Base-by-base conservation (phyloP, 2,329 filamentous ascomycete species). In the Pseudopyrenochaeta lycopersici region DNA sequence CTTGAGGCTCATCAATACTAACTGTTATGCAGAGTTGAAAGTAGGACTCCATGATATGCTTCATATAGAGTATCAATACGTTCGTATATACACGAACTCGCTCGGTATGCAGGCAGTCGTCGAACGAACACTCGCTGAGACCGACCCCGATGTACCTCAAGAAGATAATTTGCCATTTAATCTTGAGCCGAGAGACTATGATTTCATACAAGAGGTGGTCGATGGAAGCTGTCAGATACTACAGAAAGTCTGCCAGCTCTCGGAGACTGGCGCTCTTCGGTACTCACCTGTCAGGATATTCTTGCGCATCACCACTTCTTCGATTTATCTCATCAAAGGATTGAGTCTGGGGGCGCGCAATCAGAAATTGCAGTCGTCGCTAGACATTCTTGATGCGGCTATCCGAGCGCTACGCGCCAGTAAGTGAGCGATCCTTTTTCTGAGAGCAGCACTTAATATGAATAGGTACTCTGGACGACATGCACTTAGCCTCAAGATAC, bases 31-130 rank as follows among this genome's bases (percentile, higher is more conserved):
- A 75, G 72, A 74, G 30, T 66, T 76, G 21, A 72, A 73, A 43
- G 67, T 70, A 5, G 71, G 71, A 1, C 57, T 82, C 11, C 79
- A 79, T 46, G 79, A 82, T 36, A 80, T 81, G 55, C 72, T 85
- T 0, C 79, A 79, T 12, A 84, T 85, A 14, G 83, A 85, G 53
- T 85, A 78, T 41, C 74, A 79, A 29, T 78, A 78, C 42, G 71
- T 78, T 1, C 65, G 76, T 1, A 75, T 78, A 14, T 80, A 78
- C 47, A 77, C 76, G 33, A 80, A 80, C 41, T 79, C 77, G 0
- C 76, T 85, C 5, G 82, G 82, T 2, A 82, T 85, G 70, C 83
- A 85, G 66, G 83, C 83, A 2, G 80, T 85, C 2, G 82, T 85
- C 2, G 83, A 85, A 53, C 80, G 82, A n/a, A 80, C 78, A 1